Percentiles rank a stretch among this genome's conserved stretches.
Conservation (phyloP, 352 stramenopile genomes). For the Globisporangium camurandrum region DNA sequence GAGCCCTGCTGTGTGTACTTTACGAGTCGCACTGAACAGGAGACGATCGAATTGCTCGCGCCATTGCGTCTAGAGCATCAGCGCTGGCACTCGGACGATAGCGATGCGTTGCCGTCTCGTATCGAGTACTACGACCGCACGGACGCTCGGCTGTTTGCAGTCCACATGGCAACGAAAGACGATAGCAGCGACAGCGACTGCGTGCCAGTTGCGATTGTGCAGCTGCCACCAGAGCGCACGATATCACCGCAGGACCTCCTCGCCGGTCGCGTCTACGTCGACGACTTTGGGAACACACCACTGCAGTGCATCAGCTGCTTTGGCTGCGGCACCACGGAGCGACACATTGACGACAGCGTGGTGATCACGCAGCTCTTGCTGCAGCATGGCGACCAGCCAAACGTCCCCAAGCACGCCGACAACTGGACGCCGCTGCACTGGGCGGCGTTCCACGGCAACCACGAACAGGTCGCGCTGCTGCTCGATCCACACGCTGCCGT, state of each 20-base stretch:
- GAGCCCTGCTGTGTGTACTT: conserved; percentile 59
- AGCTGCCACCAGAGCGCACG: conserved; percentile 28
- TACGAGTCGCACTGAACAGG: conserved; percentile 34
- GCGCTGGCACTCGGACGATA: not conserved
- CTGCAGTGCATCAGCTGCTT: conserved; percentile 77
- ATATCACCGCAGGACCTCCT: conserved; percentile 42
- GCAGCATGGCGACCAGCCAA: conserved; percentile 56
- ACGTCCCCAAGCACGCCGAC: conserved; percentile 56
- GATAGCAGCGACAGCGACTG: conserved; percentile 15
- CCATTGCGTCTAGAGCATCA: conserved; percentile 24
- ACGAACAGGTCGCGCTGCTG: conserved; percentile 49
- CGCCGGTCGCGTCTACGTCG: conserved; percentile 35
- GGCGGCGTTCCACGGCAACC: conserved; percentile 68
- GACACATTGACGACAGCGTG: conserved; percentile 56
- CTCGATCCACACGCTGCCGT: conserved; percentile 25
- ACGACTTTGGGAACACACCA: conserved; percentile 76
- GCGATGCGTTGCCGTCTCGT: too few relatives aligned
- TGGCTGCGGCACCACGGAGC: conserved; percentile 48
- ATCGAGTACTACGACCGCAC: too few relatives aligned
- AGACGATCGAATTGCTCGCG: conserved; percentile 34
- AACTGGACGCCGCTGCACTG: conserved; percentile 73
- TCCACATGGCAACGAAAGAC: conserved; percentile 42
- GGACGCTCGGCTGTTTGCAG: conserved; percentile 21
- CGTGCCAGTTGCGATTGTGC: conserved; percentile 41
- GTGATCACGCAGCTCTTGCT: conserved; percentile 57